Conservation (phyloP, 306 rosid species). For the Dryas octopetala region DNA sequence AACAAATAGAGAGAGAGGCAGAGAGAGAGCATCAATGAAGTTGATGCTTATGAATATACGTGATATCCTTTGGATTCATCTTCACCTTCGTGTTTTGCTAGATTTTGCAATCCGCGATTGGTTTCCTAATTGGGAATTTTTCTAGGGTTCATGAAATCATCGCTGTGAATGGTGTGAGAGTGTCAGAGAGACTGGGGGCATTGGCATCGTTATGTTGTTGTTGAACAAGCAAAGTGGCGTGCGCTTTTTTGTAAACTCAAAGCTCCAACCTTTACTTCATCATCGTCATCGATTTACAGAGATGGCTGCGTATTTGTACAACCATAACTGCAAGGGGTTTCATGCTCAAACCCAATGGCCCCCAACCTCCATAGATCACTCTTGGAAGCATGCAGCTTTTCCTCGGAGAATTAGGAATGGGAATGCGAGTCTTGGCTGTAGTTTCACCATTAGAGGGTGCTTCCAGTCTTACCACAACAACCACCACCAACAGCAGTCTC, state of each 20-base stretch:
- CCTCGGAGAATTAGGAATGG: neutral
- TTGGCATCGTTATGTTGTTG: constrained; percentile 35
- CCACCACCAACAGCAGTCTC: neutral
- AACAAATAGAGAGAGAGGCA: neutral
- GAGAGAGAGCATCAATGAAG: neutral
- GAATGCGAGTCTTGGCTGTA: neutral
- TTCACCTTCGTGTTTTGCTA: neutral
- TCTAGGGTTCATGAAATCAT: constrained; percentile 9
- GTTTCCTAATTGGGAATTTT: neutral
- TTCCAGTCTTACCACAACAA: constrained; percentile 23
- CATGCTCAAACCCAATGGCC: neutral
- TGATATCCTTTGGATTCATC: neutral
- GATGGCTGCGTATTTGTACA: constrained; percentile 19
- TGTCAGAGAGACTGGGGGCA: neutral
- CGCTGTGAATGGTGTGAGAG: neutral
- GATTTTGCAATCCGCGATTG: neutral
- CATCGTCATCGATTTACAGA: neutral
- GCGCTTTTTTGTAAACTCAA: neutral
- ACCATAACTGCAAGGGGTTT: constrained; percentile 9
- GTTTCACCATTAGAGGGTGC: constrained; percentile 36
- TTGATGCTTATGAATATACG: neutral
- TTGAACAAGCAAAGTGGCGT: constrained; percentile 17
- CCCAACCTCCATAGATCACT: neutral
- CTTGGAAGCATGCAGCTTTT: neutral
- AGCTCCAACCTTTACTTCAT: neutral